A percentile compares a stretch with the other conserved stretches of the same genome.
These are phyloP conservation scores for Aspergillus versicolor DNA, from an alignment of 2,329 filamentous ascomycete genomes.

Conservation along the genomic window DNA sequence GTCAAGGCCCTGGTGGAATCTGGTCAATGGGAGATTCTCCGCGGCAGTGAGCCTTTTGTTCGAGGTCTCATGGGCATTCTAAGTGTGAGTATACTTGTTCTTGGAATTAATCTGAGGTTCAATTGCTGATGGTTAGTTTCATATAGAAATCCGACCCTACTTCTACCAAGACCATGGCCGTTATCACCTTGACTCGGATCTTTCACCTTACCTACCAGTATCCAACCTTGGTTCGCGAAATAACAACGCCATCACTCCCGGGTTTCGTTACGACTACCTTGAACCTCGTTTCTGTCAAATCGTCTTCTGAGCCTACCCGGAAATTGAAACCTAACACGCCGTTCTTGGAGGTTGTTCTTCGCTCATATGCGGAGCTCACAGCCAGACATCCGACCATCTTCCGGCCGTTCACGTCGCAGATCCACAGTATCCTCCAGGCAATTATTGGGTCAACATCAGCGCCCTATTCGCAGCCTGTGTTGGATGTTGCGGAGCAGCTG, in stretches of 20 bases:
- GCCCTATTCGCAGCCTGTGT: constrained; percentile 54
- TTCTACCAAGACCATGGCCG: constrained; percentile 71
- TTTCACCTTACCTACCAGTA: constrained; percentile 80
- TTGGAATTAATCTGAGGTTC: neutral
- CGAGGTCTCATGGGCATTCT: constrained; percentile 72
- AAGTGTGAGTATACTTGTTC: constrained; percentile 52
- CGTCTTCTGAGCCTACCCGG: constrained; percentile 33
- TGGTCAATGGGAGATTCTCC: constrained; percentile 79
- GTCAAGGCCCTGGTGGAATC: constrained; percentile 80
- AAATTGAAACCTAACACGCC: constrained; percentile 43
- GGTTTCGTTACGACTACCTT: constrained; percentile 72
- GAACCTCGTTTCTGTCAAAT: constrained; percentile 58
- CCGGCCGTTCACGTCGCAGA: constrained; percentile 69
- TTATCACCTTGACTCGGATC: constrained; percentile 78
- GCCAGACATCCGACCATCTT: constrained; percentile 82
- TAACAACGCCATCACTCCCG: constrained; percentile 79
- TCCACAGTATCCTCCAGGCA: constrained; percentile 59
- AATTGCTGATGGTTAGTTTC: constrained; percentile 16
- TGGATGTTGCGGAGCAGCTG: constrained; percentile 61
- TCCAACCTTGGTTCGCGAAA: constrained; percentile 79
- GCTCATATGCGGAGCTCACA: constrained; percentile 69
- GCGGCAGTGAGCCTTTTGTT: constrained; percentile 73
- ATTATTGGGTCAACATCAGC: constrained; percentile 64
- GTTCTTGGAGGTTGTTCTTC: constrained; percentile 67
- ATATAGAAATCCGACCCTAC: constrained; percentile 71